Conservation (phyloP, 768 basidiomycete species). For the Psilocybe sp. region DNA sequence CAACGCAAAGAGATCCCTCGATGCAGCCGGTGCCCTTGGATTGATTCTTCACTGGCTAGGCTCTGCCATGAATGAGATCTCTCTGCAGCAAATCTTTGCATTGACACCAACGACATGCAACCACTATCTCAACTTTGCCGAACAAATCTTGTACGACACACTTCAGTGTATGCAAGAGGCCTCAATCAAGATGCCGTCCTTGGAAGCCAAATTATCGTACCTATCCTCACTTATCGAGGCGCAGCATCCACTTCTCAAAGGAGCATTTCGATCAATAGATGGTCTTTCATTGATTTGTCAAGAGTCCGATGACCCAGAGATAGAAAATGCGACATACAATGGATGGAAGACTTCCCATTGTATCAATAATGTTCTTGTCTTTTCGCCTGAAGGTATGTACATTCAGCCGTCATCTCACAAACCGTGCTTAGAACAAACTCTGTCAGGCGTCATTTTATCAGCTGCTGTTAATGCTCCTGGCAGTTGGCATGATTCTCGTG, state of each 20-base stretch:
- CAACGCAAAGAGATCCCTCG: constrained; percentile 32
- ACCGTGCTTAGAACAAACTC: too few relatives aligned
- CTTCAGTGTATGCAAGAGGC: constrained; percentile 30
- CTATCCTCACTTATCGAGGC: constrained; percentile 22
- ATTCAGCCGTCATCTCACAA: too few relatives aligned
- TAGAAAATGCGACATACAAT: constrained; percentile 44
- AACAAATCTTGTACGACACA: too few relatives aligned
- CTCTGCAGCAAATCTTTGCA: constrained; percentile 40
- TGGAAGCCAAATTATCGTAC: constrained; percentile 24
- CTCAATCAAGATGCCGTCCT: constrained; percentile 21
- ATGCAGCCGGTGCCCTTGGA: constrained; percentile 37
- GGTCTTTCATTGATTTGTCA: constrained; percentile 32
- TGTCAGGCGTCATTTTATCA: constrained; percentile 34
- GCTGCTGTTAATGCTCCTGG: constrained; percentile 34
- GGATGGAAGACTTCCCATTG: constrained; percentile 39
- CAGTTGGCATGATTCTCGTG: constrained; percentile 35
- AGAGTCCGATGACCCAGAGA: constrained; percentile 31
- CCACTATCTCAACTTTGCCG: too few relatives aligned
- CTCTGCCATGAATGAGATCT: constrained; percentile 36
- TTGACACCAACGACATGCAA: constrained; percentile 31
- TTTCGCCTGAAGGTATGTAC: constrained; percentile 24
- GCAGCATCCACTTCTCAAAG: constrained; percentile 30
- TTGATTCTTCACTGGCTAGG: constrained; percentile 36
- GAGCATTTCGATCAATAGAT: constrained; percentile 40
- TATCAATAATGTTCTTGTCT: constrained; percentile 31